Conservation (phyloP, 768 basidiomycete species). For the Pluteus cervinus region DNA sequence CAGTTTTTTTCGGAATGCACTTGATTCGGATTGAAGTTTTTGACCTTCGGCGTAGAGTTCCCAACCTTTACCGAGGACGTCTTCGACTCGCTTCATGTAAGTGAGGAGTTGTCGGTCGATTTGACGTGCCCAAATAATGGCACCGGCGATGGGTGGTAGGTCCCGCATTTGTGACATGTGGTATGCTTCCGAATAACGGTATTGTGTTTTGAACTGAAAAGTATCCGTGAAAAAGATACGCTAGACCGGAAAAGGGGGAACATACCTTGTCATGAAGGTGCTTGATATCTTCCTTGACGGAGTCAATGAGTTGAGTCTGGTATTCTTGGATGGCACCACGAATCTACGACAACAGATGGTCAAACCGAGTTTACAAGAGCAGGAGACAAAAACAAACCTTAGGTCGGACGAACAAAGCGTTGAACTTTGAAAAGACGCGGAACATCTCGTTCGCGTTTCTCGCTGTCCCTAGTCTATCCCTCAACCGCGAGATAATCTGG, state of each 20-base stretch:
- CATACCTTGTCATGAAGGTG: conserved; percentile 84
- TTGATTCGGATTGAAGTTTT: conserved; percentile 87
- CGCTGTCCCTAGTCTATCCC: conserved; percentile 91
- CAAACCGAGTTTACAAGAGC: not conserved
- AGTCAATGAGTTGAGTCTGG: conserved; percentile 97
- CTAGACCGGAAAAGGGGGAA: not conserved
- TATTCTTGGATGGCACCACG: conserved; percentile 99
- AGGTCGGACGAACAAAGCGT: conserved; percentile 91
- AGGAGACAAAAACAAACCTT: conserved; percentile 51
- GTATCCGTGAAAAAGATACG: not conserved
- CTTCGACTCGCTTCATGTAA: conserved; percentile 99
- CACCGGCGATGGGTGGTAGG: conserved; percentile 94
- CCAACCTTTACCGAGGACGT: conserved; percentile 97
- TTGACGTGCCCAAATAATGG: conserved; percentile 99
- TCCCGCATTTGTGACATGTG: conserved; percentile 99
- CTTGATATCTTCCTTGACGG: conserved; percentile 97
- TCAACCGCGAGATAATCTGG: conserved; percentile 90
- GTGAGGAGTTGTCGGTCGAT: conserved; percentile 93
- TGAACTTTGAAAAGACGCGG: conserved; percentile 97
- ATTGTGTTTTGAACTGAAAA: conserved; percentile 86
- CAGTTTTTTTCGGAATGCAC: conserved; percentile 92
- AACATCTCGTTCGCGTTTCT: conserved; percentile 99
- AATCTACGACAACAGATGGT: conserved; percentile 44
- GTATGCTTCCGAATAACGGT: conserved; percentile 91
- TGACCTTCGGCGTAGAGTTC: conserved; percentile 99